These are phyloP conservation scores for Scheffersomyces cryptocercus DNA, from an alignment of 1,139 yeast species.

Conservation along the genomic window DNA sequence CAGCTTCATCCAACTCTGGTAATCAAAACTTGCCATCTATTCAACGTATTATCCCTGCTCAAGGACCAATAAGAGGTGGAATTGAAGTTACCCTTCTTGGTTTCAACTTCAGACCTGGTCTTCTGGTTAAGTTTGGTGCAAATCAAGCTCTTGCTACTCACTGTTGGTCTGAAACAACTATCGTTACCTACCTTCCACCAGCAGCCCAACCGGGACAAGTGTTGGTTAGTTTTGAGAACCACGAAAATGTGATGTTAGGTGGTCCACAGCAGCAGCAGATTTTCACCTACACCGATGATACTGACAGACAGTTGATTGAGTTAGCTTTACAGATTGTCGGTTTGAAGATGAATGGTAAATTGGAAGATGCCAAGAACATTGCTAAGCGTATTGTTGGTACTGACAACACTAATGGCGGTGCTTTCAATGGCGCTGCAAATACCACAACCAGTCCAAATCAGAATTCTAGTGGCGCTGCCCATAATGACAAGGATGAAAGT, in stretches of 20 bases:
- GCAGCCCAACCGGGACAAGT: constrained; percentile 89
- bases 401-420: constrained; percentile 22
- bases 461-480: constrained; percentile 7
- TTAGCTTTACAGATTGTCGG: constrained; percentile 93
- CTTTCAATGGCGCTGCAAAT: constrained; percentile 9
- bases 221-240: constrained; percentile 72
- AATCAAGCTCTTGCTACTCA: constrained; percentile 84
- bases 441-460: constrained; percentile 5
- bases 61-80: constrained; percentile 95
- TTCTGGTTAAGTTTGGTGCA: constrained; percentile 83
- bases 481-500: constrained; percentile 2
- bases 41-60: constrained; percentile 88
- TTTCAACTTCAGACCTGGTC: constrained; percentile 78
- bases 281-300: constrained; percentile 89
- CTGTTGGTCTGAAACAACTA: constrained; percentile 94
- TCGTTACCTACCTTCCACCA: constrained; percentile 92
- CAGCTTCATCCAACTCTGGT: constrained; percentile 12
- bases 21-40: constrained; percentile 50
- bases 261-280: constrained; percentile 51
- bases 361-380: constrained; percentile 89
- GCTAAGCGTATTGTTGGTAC: constrained; percentile 84
- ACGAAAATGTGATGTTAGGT: constrained; percentile 29
- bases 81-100: constrained; percentile 91
- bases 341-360: constrained; percentile 87
- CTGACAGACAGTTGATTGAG: constrained; percentile 89